Evolutionary conservation across 164 flowering plant genomes (phyloP).

Genomic region (Euptelea pleiosperma): DNA sequence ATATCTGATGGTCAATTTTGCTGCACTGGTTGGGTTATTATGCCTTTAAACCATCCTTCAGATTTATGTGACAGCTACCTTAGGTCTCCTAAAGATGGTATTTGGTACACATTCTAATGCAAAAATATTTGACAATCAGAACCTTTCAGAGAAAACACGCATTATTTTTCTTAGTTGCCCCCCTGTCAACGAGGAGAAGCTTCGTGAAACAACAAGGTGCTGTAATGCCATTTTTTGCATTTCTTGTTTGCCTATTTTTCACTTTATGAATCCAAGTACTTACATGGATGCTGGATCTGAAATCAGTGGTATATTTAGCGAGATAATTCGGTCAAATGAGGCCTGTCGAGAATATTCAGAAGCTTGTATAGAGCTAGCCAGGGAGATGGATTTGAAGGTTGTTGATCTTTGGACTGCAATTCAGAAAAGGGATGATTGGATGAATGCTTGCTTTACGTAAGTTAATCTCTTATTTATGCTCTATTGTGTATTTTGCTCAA

Average conservation of each 20-base stretch:
- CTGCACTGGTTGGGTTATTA: neutral
- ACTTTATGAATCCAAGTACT: neutral
- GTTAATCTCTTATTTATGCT: conserved; percentile 20
- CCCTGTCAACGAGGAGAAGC: conserved; percentile 54
- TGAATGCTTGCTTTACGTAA: conserved; percentile 71
- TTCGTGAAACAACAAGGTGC: conserved; percentile 55
- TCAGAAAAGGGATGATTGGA: conserved; percentile 69
- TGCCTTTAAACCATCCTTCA: neutral
- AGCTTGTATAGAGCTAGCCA: conserved; percentile 71
- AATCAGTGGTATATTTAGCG: conserved; percentile 46
- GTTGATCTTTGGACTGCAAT: conserved; percentile 76
- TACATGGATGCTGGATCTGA: neutral
- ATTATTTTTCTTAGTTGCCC: conserved; percentile 35
- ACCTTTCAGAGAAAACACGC: conserved; percentile 58
- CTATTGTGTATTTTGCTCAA: neutral
- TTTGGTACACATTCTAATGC: conserved; percentile 13
- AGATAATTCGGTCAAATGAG: conserved; percentile 72
- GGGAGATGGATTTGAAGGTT: conserved; percentile 63
- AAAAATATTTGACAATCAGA: conserved; percentile 38
- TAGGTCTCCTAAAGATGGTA: neutral
- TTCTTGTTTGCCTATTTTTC: conserved; percentile 2
- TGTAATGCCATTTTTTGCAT: conserved; percentile 6
- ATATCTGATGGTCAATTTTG: neutral
- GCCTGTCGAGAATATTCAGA: conserved; percentile 67
- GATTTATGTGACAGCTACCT: neutral